Base-by-base conservation (phyloP, 139 green algal genomes). In the Spirogloea muscicola region DNA sequence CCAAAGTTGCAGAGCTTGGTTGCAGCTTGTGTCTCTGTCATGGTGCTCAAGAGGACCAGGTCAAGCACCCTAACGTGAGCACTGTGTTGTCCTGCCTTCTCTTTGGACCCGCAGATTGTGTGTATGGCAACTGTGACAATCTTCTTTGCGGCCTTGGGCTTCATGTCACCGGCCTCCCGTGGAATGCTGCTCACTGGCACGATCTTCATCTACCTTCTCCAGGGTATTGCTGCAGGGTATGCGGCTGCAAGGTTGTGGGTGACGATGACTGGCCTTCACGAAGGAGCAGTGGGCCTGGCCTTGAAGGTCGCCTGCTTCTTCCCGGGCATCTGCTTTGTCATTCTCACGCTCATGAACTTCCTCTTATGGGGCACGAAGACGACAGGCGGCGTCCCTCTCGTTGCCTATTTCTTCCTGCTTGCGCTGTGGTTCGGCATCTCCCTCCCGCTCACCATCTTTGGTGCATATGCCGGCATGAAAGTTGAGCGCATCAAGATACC, bases 121-220 rank as follows among this genome's bases (percentile, higher is more conserved):
- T 89, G 31, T 33, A 82, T 91, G 31, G 74, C 73, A 18, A 64
- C 84, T 33, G 86, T 94, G 40, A 97, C 91, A 18, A 82, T 98
- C 36, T 71, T 94, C 49, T 94, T 97, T 60, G 92, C 93, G 25
- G 85, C 91, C 0, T 84, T 96, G 38, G 93, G 93, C 58, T 97
- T 97, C 76, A 84, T 98, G 59, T 97, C 91, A 16, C 93, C 93
- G 9, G 90, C 93, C 5, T 87, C 88, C 0, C 87, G 93, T 37
- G 93, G 93, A 21, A 89, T 91, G 1, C 86, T 97, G 63, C 85
- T 97, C 55, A 95, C 91, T n/a, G 88, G 87, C 3, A 71, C 86
- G 40, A 77, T 96, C 66, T 77, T 94, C 29, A 79, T 91, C 59
- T 96, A 92, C 84, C 83, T 96, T 67, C 82, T 96, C 52, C 83